Evolutionary conservation across 768 basidiomycete genomes (phyloP).

Genomic region (Austroboletus eburneus): DNA sequence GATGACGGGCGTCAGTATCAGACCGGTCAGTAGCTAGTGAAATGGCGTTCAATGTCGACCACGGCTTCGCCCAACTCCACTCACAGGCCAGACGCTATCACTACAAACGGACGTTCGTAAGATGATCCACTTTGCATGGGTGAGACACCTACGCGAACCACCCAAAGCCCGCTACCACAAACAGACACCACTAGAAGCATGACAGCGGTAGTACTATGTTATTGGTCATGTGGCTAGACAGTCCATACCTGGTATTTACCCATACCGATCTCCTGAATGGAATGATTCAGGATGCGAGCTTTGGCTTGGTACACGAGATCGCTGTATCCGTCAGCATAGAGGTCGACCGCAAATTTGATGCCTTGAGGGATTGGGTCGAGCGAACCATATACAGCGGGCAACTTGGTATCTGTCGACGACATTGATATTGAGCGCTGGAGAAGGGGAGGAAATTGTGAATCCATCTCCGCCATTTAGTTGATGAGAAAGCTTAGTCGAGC

Average conservation of each 20-base stretch:
- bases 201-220: not conserved
- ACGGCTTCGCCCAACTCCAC: not conserved
- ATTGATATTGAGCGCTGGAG: no score
- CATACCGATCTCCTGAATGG: slow-evolving; percentile 54
- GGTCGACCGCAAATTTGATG: slow-evolving; percentile 20
- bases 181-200: slow-evolving; percentile 34
- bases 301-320: slow-evolving; percentile 50
- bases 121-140: no score
- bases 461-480: no score
- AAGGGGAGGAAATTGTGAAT: no score
- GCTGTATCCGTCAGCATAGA: slow-evolving; percentile 33
- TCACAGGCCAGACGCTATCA: slow-evolving; percentile 39
- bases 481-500: no score
- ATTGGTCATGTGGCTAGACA: not conserved
- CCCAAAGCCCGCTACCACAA: slow-evolving; percentile 38
- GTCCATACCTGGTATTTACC: slow-evolving; percentile 46
- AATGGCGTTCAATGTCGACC: not conserved
- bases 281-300: slow-evolving; percentile 42
- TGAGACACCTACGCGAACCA: slow-evolving; percentile 38
- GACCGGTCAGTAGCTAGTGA: slow-evolving; percentile 36
- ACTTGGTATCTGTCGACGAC: no score
- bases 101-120: slow-evolving; percentile 13
- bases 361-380: no score
- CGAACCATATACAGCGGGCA: no score
- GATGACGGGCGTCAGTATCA: slow-evolving; percentile 45